These are phyloP conservation scores for Limtongia smithiae DNA, from an alignment of 805 yeast species.

Conservation along the genomic window DNA sequence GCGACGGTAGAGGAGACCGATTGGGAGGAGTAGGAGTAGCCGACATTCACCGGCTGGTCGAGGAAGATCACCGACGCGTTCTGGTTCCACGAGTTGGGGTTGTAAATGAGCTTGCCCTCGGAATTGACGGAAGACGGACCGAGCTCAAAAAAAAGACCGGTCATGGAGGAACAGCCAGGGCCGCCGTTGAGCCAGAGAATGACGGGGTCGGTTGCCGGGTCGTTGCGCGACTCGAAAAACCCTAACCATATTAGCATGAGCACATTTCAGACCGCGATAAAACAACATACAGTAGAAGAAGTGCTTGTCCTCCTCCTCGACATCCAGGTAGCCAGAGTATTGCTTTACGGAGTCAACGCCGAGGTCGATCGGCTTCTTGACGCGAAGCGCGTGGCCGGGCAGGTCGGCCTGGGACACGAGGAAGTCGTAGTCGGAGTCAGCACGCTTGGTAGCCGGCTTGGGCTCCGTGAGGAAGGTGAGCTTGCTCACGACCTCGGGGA, in stretches of 20 bases:
- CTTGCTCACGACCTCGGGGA: slow-evolving; percentile 28
- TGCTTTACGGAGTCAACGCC: slow-evolving; percentile 80
- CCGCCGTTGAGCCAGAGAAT: slow-evolving; percentile 93
- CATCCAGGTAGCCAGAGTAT: slow-evolving; percentile 69
- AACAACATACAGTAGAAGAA: slow-evolving; percentile 59
- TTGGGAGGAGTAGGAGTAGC: slow-evolving; percentile 72
- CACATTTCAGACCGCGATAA: too few relatives aligned
- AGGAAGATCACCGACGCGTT: slow-evolving; percentile 87
- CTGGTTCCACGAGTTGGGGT: slow-evolving; percentile 86
- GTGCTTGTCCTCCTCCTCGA: slow-evolving; percentile 79
- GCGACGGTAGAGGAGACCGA: slow-evolving; percentile 67
- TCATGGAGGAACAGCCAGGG: slow-evolving; percentile 88
- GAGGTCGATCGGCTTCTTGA: slow-evolving; percentile 60
- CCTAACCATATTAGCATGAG: slow-evolving; percentile 35
- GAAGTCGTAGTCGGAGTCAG: slow-evolving; percentile 40
- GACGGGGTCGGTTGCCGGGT: slow-evolving; percentile 81
- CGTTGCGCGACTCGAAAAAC: slow-evolving; percentile 88
- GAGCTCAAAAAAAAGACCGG: slow-evolving; percentile 85
- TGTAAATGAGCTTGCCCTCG: slow-evolving; percentile 62
- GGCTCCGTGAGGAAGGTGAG: slow-evolving; percentile 27
- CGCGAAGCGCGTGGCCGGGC: slow-evolving; percentile 57
- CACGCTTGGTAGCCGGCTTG: slow-evolving; percentile 31
- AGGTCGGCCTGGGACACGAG: slow-evolving; percentile 42
- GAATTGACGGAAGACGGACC: slow-evolving; percentile 81
- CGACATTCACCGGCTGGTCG: slow-evolving; percentile 93